phyloP scores from a whole-genome alignment of 306 rosid genomes.

The Sindora glabra region DNA sequence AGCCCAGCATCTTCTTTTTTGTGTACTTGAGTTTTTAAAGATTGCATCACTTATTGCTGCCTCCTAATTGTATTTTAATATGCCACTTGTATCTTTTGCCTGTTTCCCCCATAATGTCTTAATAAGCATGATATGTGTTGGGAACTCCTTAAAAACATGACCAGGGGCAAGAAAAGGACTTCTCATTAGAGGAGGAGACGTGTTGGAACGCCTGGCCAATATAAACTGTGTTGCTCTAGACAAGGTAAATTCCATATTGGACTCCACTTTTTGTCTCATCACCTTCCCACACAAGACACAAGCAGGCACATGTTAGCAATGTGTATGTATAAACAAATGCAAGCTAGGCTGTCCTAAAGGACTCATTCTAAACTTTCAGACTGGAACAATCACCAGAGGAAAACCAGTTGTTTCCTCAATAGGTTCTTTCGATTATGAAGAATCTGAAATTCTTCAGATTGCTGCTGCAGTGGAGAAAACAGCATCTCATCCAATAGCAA shows the following conservation, averaged over 20 bases:
- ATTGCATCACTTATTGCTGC: not conserved
- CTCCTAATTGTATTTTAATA: not conserved
- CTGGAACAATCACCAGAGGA: constrained; percentile 97
- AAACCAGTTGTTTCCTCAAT: constrained; percentile 74
- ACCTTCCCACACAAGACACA: not conserved
- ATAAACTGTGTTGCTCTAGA: constrained; percentile 76
- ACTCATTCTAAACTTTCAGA: constrained; percentile 45
- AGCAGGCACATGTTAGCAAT: not conserved
- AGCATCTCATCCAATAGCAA: constrained; percentile 97
- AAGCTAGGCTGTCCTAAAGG: constrained; percentile 2
- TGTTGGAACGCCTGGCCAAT: constrained; percentile 75
- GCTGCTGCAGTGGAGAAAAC: constrained; percentile 98
- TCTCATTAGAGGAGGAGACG: constrained; percentile 94
- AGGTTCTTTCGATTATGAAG: constrained; percentile 55
- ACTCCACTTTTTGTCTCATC: not conserved
- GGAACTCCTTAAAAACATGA: constrained; percentile 17
- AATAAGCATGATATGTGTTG: constrained; percentile 8
- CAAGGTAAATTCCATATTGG: constrained; percentile 42
- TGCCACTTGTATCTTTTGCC: not conserved
- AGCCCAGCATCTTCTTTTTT: constrained; percentile 14
- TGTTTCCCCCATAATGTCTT: not conserved
- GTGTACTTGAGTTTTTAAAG: not conserved
- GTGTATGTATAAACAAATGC: not conserved
- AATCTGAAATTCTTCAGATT: constrained; percentile 66
- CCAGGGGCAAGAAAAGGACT: constrained; percentile 97